Conservation (phyloP, 192 early-diverging fungal species). For the Podila minutissima region DNA sequence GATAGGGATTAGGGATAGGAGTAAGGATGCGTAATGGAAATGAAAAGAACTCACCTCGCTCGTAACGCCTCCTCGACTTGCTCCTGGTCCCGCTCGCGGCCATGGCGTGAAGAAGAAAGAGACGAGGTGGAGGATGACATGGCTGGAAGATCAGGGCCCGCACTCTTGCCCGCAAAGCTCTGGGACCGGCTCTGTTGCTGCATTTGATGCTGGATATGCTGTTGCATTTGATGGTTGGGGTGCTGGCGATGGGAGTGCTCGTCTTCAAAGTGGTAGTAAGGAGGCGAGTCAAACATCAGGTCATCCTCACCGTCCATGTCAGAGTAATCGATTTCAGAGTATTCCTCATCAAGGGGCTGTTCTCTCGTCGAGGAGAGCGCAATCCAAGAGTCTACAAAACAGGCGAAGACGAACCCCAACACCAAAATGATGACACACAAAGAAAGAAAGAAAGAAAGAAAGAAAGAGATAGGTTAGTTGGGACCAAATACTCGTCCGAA, state of each 20-base stretch:
- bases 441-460: constrained; percentile 1
- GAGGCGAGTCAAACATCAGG: constrained; percentile 48
- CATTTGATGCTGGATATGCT: constrained; percentile 6
- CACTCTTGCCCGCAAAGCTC: constrained; percentile 35
- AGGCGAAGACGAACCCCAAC: neutral
- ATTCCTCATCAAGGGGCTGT: constrained; percentile 39
- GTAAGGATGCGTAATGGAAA: neutral
- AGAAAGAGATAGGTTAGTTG: neutral
- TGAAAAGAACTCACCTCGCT: constrained; percentile 28
- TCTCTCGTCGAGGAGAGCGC: constrained; percentile 37
- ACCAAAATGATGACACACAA: neutral
- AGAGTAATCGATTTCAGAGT: constrained; percentile 50
- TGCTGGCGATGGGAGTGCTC: constrained; percentile 15
- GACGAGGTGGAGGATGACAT: constrained; percentile 23
- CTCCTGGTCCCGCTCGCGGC: constrained; percentile 36
- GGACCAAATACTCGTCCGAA: neutral
- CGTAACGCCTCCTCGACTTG: constrained; percentile 49
- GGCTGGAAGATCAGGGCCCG: constrained; percentile 7
- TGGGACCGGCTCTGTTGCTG: constrained; percentile 18
- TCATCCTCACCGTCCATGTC: constrained; percentile 51
- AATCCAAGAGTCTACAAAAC: constrained; percentile 35
- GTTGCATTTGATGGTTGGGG: neutral
- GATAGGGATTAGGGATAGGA: neutral
- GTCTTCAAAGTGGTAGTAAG: constrained; percentile 44
- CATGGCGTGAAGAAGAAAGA: constrained; percentile 21